These are phyloP conservation scores for Cymodocea nodosa DNA, from an alignment of 116 monocot species.

Conservation along the genomic window DNA sequence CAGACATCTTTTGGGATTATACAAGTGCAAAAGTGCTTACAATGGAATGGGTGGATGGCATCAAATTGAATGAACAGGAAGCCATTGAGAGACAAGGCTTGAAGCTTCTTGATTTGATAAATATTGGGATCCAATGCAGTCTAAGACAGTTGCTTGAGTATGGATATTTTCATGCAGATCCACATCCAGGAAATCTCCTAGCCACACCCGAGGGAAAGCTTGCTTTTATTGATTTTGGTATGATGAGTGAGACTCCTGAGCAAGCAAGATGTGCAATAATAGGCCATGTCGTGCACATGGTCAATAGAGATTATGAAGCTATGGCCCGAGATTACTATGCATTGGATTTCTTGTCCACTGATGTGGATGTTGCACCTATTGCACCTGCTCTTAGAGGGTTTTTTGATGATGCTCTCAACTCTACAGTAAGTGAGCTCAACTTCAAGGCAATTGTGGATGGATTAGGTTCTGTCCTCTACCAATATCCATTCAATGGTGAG, in stretches of 20 bases:
- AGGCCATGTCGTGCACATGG: slow-evolving; percentile 97
- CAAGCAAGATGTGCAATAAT: slow-evolving; percentile 91
- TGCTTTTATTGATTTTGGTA: slow-evolving; percentile 98
- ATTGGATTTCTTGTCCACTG: slow-evolving; percentile 72
- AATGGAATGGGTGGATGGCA: slow-evolving; percentile 97
- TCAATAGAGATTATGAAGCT: slow-evolving; percentile 97
- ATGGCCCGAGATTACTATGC: slow-evolving; percentile 98
- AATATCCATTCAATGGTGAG: slow-evolving; percentile 95
- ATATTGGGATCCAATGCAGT: slow-evolving; percentile 94
- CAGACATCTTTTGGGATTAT: slow-evolving; percentile 99
- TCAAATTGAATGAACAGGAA: slow-evolving; percentile 88
- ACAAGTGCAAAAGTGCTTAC: slow-evolving; percentile 89
- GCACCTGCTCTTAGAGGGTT: slow-evolving; percentile 80
- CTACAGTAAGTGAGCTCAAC: slow-evolving; percentile 93
- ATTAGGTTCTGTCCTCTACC: slow-evolving; percentile 80
- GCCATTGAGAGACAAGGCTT: slow-evolving; percentile 91
- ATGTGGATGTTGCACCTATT: slow-evolving; percentile 95
- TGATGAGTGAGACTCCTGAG: slow-evolving; percentile 99
- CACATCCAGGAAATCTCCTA: slow-evolving; percentile 95
- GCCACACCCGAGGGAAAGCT: slow-evolving; percentile 93
- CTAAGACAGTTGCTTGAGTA: slow-evolving; percentile 91
- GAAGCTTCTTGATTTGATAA: slow-evolving; percentile 76
- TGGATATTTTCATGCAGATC: slow-evolving; percentile 98
- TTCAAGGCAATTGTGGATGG: slow-evolving; percentile 97
- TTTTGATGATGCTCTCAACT: slow-evolving; percentile 90